A percentile compares a stretch with the other conserved stretches of the same genome.
These are phyloP conservation scores for Diplotaxis tenuifolia DNA, from an alignment of 345 rosid species.

Conservation along the genomic window DNA sequence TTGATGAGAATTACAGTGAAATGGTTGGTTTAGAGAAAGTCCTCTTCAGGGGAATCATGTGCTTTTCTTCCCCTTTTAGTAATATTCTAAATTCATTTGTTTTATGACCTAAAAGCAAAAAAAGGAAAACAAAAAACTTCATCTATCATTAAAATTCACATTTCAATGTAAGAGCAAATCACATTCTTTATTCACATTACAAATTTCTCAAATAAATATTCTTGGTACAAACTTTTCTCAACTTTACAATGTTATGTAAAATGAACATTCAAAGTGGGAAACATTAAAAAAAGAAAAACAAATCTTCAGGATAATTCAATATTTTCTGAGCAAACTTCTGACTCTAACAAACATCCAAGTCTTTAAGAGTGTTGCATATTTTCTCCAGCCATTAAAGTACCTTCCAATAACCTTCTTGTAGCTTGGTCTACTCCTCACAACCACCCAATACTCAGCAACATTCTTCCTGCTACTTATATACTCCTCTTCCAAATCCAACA, in stretches of 20 bases:
- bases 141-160: slow-evolving; percentile 4
- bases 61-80: slow-evolving; percentile 32
- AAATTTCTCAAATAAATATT: neutral
- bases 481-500: slow-evolving; percentile 67
- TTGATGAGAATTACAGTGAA: slow-evolving; percentile 43
- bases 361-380: slow-evolving; percentile 56
- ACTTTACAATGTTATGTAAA: slow-evolving; percentile 12
- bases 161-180: slow-evolving; percentile 28
- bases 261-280: neutral
- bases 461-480: slow-evolving; percentile 63
- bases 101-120: slow-evolving; percentile 3
- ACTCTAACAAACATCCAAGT: slow-evolving; percentile 69
- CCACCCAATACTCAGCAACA: slow-evolving; percentile 63
- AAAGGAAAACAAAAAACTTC: slow-evolving; percentile 4
- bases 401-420: slow-evolving; percentile 66
- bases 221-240: neutral
- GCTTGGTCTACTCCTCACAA: slow-evolving; percentile 69
- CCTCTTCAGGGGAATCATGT: slow-evolving; percentile 37
- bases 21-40: slow-evolving; percentile 29
- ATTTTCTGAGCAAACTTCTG: slow-evolving; percentile 58
- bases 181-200: slow-evolving; percentile 25
- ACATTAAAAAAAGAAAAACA: neutral
- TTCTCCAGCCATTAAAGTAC: slow-evolving; percentile 81
- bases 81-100: slow-evolving; percentile 61
- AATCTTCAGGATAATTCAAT: slow-evolving; percentile 42